phyloP scores from a whole-genome alignment of 2,329 filamentous ascomycete genomes.

The Alternaria sp. region DNA sequence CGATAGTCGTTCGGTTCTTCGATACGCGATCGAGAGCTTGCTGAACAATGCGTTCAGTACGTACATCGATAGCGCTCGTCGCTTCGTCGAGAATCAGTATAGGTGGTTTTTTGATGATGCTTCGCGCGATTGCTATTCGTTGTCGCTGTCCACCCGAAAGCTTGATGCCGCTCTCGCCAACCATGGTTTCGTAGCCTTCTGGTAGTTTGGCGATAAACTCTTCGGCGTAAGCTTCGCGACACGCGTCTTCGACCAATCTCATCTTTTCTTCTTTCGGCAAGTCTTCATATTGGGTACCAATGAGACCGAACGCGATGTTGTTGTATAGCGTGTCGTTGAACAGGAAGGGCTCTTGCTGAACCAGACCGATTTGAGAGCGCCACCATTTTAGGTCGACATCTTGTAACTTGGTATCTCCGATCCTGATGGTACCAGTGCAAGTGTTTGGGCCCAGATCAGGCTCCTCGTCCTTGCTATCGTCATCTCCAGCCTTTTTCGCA shows the following conservation, averaged over 20 bases:
- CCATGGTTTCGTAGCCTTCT: conserved; percentile 72
- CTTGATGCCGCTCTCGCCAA: conserved; percentile 79
- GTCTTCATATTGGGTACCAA: conserved; percentile 56
- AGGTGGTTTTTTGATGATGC: conserved; percentile 69
- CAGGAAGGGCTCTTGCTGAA: conserved; percentile 51
- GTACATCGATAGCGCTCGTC: conserved; percentile 69
- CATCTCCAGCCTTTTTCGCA: not conserved
- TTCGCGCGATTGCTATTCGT: conserved; percentile 76
- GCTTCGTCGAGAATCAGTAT: conserved; percentile 79
- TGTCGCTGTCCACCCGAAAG: conserved; percentile 87
- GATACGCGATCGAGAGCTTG: conserved; percentile 66
- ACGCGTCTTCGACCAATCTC: conserved; percentile 56
- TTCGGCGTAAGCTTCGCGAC: conserved; percentile 47
- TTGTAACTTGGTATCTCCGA: conserved; percentile 37
- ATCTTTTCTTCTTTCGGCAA: conserved; percentile 62
- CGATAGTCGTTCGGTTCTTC: conserved; percentile 71
- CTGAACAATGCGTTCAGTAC: conserved; percentile 62
- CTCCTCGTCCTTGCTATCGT: conserved; percentile 20
- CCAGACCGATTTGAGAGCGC: conserved; percentile 54
- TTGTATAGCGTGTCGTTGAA: conserved; percentile 51
- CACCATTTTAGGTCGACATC: conserved; percentile 52
- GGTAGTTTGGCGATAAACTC: conserved; percentile 48
- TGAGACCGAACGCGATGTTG: conserved; percentile 49
- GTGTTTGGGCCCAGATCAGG: conserved; percentile 36
- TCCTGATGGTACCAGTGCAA: conserved; percentile 39